phyloP scores from a whole-genome alignment of 2,329 filamentous ascomycete genomes.

The Penicillium palitans region DNA sequence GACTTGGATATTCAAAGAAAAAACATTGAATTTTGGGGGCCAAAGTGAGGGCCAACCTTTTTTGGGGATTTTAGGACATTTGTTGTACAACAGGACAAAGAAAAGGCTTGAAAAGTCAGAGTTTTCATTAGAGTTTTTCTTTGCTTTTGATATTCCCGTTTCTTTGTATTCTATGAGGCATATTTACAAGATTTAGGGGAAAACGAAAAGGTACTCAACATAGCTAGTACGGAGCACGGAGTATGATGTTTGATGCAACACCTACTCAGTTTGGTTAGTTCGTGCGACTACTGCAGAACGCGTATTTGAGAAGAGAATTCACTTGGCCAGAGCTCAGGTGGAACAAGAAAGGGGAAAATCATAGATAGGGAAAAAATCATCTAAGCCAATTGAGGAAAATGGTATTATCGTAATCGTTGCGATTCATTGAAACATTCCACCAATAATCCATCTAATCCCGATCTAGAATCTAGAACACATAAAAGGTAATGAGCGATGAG shows the following conservation, averaged over 20 bases:
- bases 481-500: background rate
- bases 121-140: background rate
- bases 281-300: background rate
- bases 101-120: background rate
- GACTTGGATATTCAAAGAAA: background rate
- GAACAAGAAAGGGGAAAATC: background rate
- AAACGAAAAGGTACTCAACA: background rate
- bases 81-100: background rate
- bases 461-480: slow-evolving; percentile 10
- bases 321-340: background rate
- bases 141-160: background rate
- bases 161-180: background rate
- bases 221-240: background rate
- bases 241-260: background rate
- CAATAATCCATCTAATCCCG: slow-evolving; percentile 1
- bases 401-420: slow-evolving; percentile 4
- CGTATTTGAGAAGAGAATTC: background rate
- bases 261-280: background rate
- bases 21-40: background rate
- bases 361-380: background rate
- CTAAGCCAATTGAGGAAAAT: background rate
- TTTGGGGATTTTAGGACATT: background rate
- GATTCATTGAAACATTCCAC: slow-evolving; percentile 5
- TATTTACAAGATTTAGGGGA: background rate
- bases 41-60: background rate